Evolutionary conservation across 2,329 filamentous ascomycete genomes (phyloP).

Genomic region (Epichloe sibirici): DNA sequence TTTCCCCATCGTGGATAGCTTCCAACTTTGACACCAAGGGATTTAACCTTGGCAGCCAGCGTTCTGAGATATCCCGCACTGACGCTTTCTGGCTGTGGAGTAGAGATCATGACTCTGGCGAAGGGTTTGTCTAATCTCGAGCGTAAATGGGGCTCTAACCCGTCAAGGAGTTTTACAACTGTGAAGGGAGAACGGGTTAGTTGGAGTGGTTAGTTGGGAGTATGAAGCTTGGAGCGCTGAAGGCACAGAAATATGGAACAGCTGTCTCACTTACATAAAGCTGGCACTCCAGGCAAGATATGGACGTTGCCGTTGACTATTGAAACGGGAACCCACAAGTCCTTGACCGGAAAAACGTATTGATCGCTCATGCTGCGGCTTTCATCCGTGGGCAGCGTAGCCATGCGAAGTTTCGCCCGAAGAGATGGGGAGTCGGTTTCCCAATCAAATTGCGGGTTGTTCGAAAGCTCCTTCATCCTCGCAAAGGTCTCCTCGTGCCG

Average conservation of each 20-base stretch:
- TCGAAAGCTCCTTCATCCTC: slow-evolving; percentile 74
- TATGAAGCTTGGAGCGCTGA: too few relatives aligned
- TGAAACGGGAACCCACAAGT: slow-evolving; percentile 81
- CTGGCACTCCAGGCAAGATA: slow-evolving; percentile 81
- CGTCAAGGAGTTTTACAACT: slow-evolving; percentile 46
- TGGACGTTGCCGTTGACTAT: slow-evolving; percentile 90
- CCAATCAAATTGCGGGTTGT: slow-evolving; percentile 72
- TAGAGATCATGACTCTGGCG: slow-evolving; percentile 65
- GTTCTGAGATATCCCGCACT: slow-evolving; percentile 39
- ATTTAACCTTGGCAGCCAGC: too few relatives aligned
- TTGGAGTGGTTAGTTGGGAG: too few relatives aligned
- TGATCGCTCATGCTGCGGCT: slow-evolving; percentile 54
- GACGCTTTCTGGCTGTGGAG: slow-evolving; percentile 74
- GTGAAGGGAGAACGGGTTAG: too few relatives aligned
- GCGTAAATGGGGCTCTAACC: slow-evolving; percentile 57
- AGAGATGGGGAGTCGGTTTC: slow-evolving; percentile 50
- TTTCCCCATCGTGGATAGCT: slow-evolving; percentile 92
- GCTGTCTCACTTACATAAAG: slow-evolving; percentile 45
- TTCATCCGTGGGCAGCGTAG: slow-evolving; percentile 17
- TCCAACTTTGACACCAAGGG: slow-evolving; percentile 66
- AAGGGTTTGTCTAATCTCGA: slow-evolving; percentile 46
- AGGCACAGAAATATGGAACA: too few relatives aligned
- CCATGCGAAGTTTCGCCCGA: too few relatives aligned
- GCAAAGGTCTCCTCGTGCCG: slow-evolving; percentile 66
- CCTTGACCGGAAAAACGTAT: slow-evolving; percentile 64